These are phyloP conservation scores for Heimioporus sp. DNA, from an alignment of 768 basidiomycete genomes.

Conservation along the genomic window DNA sequence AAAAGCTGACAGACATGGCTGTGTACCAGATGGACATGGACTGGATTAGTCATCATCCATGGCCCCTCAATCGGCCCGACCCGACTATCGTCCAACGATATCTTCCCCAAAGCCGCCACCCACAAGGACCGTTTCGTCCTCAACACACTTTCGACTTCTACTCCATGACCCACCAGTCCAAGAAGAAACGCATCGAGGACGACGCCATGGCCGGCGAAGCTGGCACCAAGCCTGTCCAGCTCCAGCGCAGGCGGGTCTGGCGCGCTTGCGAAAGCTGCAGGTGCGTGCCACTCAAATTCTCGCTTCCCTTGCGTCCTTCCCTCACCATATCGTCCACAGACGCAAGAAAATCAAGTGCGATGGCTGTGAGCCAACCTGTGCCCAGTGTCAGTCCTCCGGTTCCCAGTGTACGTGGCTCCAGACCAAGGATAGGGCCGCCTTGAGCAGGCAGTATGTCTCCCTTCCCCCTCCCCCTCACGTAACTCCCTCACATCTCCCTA, in stretches of 20 bases:
- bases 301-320: slow-evolving; percentile 11
- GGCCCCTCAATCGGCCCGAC: slow-evolving; percentile 33
- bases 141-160: slow-evolving; percentile 35
- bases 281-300: slow-evolving; percentile 39
- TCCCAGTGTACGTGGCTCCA: slow-evolving; percentile 87
- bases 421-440: slow-evolving; percentile 86
- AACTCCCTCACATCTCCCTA: slow-evolving; percentile 31
- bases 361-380: slow-evolving; percentile 82
- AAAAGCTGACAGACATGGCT: slow-evolving; percentile 22
- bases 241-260: slow-evolving; percentile 82
- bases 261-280: slow-evolving; percentile 88
- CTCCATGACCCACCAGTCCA: slow-evolving; percentile 54
- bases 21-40: slow-evolving; percentile 25
- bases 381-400: slow-evolving; percentile 72
- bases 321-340: slow-evolving; percentile 38
- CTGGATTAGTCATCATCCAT: slow-evolving; percentile 33
- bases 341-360: slow-evolving; percentile 95
- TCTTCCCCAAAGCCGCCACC: slow-evolving; percentile 26
- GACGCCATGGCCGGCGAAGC: slow-evolving; percentile 47
- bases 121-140: slow-evolving; percentile 16
- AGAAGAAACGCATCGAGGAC: slow-evolving; percentile 79
- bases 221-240: slow-evolving; percentile 68
- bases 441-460: slow-evolving; percentile 79
- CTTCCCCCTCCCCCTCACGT: background rate
- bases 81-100: slow-evolving; percentile 34